phyloP scores from a whole-genome alignment of 208 protist genomes.

The Leishmania tropica region DNA sequence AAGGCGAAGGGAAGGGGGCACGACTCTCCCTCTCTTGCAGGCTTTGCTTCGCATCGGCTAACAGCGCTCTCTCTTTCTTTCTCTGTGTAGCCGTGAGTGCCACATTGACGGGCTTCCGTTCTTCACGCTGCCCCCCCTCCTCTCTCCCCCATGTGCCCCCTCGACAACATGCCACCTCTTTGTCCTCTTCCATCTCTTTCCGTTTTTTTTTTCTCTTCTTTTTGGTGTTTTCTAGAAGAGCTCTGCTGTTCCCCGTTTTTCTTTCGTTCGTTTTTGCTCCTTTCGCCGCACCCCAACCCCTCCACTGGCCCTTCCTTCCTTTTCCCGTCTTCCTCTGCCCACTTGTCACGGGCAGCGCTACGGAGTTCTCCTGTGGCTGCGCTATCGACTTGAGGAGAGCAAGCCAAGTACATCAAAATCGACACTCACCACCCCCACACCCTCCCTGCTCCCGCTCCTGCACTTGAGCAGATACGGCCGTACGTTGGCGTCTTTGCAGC shows the following conservation, averaged over 20 bases:
- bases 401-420: not conserved
- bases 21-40: not conserved
- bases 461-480: not conserved
- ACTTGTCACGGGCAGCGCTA: not conserved
- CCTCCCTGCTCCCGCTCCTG: not conserved
- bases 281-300: too few relatives aligned
- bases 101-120: not conserved
- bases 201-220: not conserved
- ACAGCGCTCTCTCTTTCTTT: not conserved
- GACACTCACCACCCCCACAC: too few relatives aligned
- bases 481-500: not conserved
- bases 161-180: not conserved
- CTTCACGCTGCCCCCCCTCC: not conserved
- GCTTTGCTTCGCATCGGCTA: not conserved
- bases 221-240: not conserved
- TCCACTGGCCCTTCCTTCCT: not conserved
- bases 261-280: too few relatives aligned
- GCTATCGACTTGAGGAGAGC: not conserved
- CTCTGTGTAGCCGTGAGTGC: not conserved
- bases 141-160: not conserved
- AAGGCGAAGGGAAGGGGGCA: not conserved
- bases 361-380: not conserved
- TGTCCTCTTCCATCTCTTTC: not conserved
- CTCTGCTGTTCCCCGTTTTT: not conserved
- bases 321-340: not conserved